Percentiles rank a stretch among this genome's conserved stretches.
Evolutionary conservation across 1,284 basidiomycete species (phyloP).

Genomic region (Peniophora sp.): DNA sequence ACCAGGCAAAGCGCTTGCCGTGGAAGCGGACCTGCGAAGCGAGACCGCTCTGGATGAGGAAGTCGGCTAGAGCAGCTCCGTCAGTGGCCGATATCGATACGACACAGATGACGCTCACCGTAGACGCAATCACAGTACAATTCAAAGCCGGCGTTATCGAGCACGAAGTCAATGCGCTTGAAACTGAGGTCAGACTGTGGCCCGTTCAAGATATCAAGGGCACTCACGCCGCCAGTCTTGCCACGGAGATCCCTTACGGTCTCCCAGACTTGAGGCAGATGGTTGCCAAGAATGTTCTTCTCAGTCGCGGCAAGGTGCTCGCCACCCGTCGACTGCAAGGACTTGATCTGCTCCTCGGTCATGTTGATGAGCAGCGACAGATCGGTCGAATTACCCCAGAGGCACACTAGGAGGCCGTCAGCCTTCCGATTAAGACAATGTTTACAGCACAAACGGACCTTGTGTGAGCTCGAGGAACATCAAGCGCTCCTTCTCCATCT

Average conservation of each 20-base stretch:
- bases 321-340: slow-evolving; percentile 94
- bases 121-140: slow-evolving; percentile 96
- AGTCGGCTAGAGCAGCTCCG: slow-evolving; percentile 51
- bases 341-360: slow-evolving; percentile 98
- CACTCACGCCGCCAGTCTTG: slow-evolving; percentile 52
- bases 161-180: slow-evolving; percentile 75
- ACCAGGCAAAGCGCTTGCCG: slow-evolving; percentile 87
- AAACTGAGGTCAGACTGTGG: no score
- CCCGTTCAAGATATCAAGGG: no score
- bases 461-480: slow-evolving; percentile 96
- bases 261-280: slow-evolving; percentile 79
- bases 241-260: slow-evolving; percentile 63
- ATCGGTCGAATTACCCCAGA: slow-evolving; percentile 98
- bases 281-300: slow-evolving; percentile 90
- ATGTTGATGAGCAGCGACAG: slow-evolving; percentile 95
- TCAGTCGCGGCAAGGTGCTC: slow-evolving; percentile 93
- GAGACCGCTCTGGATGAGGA: slow-evolving; percentile 86
- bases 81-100: background rate
- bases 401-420: slow-evolving; percentile 53
- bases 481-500: slow-evolving; percentile 73
- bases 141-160: slow-evolving; percentile 91
- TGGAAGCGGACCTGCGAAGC: slow-evolving; percentile 88
- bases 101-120: slow-evolving; percentile 40
- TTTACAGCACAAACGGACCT: slow-evolving; percentile 27
- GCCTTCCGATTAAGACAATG: slow-evolving; percentile 5